Percentiles rank a stretch among this genome's conserved stretches.
These are phyloP conservation scores for Amanita jacksonii DNA, from an alignment of 768 basidiomycete genomes.

Conservation along the genomic window DNA sequence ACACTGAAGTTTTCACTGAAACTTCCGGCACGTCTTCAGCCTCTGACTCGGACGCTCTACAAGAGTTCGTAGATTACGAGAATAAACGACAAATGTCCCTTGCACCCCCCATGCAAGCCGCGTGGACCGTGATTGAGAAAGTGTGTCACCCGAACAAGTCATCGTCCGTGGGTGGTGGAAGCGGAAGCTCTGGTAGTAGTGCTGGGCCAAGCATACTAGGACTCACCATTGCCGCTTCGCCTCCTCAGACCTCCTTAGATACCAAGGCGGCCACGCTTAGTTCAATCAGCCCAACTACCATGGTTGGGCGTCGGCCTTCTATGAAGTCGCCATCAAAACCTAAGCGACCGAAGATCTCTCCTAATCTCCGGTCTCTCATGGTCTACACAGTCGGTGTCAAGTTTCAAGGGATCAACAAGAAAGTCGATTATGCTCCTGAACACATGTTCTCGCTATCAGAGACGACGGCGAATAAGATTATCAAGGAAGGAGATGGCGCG, in stretches of 20 bases:
- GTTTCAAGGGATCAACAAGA: slow-evolving; percentile 83
- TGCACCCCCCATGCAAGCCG: slow-evolving; percentile 3
- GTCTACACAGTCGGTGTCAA: slow-evolving; percentile 96
- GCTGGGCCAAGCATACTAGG: not conserved
- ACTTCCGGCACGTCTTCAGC: slow-evolving; percentile 18
- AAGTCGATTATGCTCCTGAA: slow-evolving; percentile 75
- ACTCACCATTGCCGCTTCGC: not conserved
- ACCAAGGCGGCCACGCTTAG: not conserved
- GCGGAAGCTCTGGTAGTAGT: not conserved
- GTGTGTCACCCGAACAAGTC: slow-evolving; percentile 3
- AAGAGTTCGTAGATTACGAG: slow-evolving; percentile 15
- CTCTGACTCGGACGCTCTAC: slow-evolving; percentile 15
- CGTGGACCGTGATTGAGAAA: slow-evolving; percentile 3
- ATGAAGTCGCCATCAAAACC: slow-evolving; percentile 29
- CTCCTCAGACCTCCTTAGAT: not conserved
- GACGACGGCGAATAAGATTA: slow-evolving; percentile 62
- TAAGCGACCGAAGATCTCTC: slow-evolving; percentile 69
- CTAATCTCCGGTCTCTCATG: slow-evolving; percentile 60
- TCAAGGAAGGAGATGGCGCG: slow-evolving; percentile 36
- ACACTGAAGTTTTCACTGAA: slow-evolving; percentile 5
- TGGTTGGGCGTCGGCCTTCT: not conserved
- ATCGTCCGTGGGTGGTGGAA: not conserved
- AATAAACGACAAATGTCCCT: slow-evolving; percentile 8
- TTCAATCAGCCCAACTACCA: not conserved
- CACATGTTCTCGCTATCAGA: slow-evolving; percentile 95